These are phyloP conservation scores for Harringtonia aguacate DNA, from an alignment of 2,329 filamentous ascomycete species.

Conservation along the genomic window DNA sequence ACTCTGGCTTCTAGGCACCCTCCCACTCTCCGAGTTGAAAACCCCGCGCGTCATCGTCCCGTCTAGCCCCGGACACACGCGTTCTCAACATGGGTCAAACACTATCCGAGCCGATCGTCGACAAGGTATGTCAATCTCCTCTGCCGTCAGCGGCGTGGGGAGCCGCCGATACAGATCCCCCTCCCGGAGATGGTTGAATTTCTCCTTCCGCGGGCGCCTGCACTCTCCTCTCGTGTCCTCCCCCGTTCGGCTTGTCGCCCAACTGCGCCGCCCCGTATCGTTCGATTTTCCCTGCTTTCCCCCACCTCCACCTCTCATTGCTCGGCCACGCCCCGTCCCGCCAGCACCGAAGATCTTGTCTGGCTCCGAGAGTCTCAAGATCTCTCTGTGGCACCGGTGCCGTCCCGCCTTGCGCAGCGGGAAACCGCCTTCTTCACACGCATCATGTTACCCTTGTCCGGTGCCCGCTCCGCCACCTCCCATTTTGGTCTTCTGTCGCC, in stretches of 20 bases:
- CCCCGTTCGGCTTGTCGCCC: not conserved
- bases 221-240: not conserved
- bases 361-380: not conserved
- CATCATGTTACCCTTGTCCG: too few species aligned
- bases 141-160: not conserved
- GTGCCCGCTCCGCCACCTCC: too few species aligned
- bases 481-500: not conserved
- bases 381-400: not conserved
- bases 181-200: not conserved
- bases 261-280: too few species aligned
- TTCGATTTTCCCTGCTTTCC: not conserved
- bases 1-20: not conserved
- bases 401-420: not conserved
- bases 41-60: not conserved
- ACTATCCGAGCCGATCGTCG: constrained; percentile 95
- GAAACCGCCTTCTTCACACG: too few species aligned
- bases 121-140: constrained; percentile 64
- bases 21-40: not conserved
- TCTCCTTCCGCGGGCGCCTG: not conserved
- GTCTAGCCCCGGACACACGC: constrained; percentile 7
- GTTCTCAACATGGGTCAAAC: constrained; percentile 82
- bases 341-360: too few species aligned
- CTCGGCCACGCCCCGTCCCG: not conserved
- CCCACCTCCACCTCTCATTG: not conserved
- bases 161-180: not conserved